Conservation (phyloP, 2,329 filamentous ascomycete genomes). For the Phyllosticta citriasiana region DNA sequence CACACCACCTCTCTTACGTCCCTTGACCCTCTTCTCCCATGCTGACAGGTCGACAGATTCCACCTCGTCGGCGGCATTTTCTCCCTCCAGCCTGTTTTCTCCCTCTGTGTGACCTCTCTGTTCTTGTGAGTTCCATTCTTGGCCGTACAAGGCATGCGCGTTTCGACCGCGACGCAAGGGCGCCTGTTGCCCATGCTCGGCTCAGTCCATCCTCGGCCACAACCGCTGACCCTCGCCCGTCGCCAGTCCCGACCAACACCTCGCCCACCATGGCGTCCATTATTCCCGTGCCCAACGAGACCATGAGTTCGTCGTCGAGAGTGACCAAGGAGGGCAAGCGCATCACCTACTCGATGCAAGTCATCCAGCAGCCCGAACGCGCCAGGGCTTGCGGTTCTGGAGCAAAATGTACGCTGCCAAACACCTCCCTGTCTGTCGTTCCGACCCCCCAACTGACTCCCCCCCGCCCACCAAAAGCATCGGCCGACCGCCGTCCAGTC, state of each 20-base stretch:
- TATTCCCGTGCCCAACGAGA: conserved; percentile 49
- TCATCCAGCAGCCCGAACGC: conserved; percentile 89
- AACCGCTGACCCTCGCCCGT: background rate
- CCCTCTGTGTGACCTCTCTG: conserved; percentile 4
- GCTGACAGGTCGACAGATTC: background rate
- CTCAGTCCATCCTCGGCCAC: conserved; percentile 1
- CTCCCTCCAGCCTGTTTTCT: background rate
- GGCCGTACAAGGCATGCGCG: conserved; percentile 8
- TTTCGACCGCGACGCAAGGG: conserved; percentile 9
- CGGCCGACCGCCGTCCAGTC: conserved; percentile 81
- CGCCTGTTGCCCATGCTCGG: conserved; percentile 6
- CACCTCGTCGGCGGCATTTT: background rate
- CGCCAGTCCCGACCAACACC: background rate
- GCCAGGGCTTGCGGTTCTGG: conserved; percentile 92
- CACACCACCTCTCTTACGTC: conserved; percentile 1
- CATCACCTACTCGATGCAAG: conserved; percentile 71
- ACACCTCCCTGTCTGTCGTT: background rate
- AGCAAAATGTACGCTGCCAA: conserved; percentile 67
- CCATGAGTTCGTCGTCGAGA: conserved; percentile 41
- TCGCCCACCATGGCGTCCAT: conserved; percentile 19
- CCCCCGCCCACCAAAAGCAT: conserved; percentile 51
- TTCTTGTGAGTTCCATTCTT: conserved; percentile 9
- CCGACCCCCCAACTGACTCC: conserved; percentile 14
- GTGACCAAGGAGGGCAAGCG: conserved; percentile 65
- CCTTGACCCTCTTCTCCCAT: background rate